Conservation (phyloP, 306 rosid species). For the Calophaca sinica region DNA sequence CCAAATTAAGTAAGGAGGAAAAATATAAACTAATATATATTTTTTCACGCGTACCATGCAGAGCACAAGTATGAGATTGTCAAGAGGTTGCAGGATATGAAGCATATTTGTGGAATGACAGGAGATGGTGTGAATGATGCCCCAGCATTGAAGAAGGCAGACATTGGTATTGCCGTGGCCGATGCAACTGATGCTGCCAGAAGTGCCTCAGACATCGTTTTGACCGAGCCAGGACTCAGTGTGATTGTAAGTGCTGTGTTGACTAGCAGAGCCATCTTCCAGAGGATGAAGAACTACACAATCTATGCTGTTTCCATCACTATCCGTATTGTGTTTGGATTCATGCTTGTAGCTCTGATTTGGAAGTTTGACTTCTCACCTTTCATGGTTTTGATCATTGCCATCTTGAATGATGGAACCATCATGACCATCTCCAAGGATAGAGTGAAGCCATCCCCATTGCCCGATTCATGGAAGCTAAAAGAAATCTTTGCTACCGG, state of each 20-base stretch:
- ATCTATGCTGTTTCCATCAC: slow-evolving; percentile 96
- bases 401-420: slow-evolving; percentile 89
- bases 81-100: slow-evolving; percentile 75
- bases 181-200: slow-evolving; percentile 97
- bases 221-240: slow-evolving; percentile 91
- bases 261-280: slow-evolving; percentile 95
- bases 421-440: slow-evolving; percentile 98
- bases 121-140: slow-evolving; percentile 98
- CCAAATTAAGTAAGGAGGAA: too few species aligned
- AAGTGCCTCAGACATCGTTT: slow-evolving; percentile 92
- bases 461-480: slow-evolving; percentile 98
- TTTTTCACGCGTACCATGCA: slow-evolving; percentile 40
- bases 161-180: slow-evolving; percentile 93
- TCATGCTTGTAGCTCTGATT: slow-evolving; percentile 81
- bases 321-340: slow-evolving; percentile 90
- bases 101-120: slow-evolving; percentile 90
- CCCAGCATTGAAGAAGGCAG: slow-evolving; percentile 91
- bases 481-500: slow-evolving; percentile 89
- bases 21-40: background rate
- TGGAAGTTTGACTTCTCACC: slow-evolving; percentile 95
- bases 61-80: slow-evolving; percentile 97
- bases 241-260: slow-evolving; percentile 88
- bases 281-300: slow-evolving; percentile 96
- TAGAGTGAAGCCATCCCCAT: slow-evolving; percentile 89
- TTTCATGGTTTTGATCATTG: slow-evolving; percentile 88